Evolutionary conservation across 306 rosid species (phyloP).

Genomic region (Oxytropis ochrocephala): DNA sequence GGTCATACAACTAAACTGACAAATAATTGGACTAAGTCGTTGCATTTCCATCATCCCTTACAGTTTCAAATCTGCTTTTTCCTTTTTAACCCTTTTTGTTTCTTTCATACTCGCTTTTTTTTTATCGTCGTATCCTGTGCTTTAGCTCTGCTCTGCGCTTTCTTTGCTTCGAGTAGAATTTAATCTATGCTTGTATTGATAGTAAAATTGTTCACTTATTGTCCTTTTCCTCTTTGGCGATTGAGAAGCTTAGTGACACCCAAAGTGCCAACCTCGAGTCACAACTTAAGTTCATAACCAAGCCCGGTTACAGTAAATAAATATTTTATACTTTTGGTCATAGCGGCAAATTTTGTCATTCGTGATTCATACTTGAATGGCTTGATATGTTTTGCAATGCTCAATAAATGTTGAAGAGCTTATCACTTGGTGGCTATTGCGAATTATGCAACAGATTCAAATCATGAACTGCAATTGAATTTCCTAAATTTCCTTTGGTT

Average conservation of each 20-base stretch:
- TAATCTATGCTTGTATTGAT: background rate
- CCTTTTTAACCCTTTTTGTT: too few species aligned
- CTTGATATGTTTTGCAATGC: background rate
- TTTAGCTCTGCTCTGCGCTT: too few species aligned
- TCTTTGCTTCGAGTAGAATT: background rate
- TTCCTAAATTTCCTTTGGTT: too few species aligned
- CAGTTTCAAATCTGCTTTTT: too few species aligned
- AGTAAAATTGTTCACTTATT: background rate
- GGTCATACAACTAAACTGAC: too few species aligned
- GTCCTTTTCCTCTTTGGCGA: too few species aligned
- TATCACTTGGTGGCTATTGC: background rate
- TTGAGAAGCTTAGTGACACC: conserved; percentile 84
- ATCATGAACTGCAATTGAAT: background rate
- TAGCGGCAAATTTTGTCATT: background rate
- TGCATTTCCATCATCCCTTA: too few species aligned
- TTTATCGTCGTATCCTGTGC: too few species aligned
- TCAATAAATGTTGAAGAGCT: background rate
- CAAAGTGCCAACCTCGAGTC: conserved; percentile 99
- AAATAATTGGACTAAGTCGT: too few species aligned
- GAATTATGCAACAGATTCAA: background rate
- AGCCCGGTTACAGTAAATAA: conserved; percentile 86
- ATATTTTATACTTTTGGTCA: background rate
- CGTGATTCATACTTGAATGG: background rate
- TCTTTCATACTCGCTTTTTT: too few species aligned
- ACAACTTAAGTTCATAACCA: conserved; percentile 90